These are phyloP conservation scores for Alternaria incomplexa DNA, from an alignment of 2,329 filamentous ascomycete genomes.

Conservation along the genomic window DNA sequence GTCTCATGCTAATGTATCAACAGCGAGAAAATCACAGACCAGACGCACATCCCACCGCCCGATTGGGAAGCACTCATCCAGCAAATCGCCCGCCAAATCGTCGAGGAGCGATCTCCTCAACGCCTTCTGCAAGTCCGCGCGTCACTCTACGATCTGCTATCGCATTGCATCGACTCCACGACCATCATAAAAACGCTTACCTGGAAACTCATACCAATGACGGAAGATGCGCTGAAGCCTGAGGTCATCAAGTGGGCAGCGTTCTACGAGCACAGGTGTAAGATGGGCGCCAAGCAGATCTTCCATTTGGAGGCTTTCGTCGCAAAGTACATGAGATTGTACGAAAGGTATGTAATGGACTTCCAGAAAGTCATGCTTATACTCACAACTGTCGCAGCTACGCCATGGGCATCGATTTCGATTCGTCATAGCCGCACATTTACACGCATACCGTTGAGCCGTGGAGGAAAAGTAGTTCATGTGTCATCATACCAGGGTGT, in stretches of 20 bases:
- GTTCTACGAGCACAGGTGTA: constrained; percentile 95
- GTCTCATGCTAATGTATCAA: constrained; percentile 12
- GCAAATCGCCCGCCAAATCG: constrained; percentile 90
- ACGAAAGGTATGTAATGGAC: constrained; percentile 74
- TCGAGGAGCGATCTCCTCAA: constrained; percentile 89
- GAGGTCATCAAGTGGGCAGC: constrained; percentile 96
- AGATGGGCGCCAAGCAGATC: constrained; percentile 90
- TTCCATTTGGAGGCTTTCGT: constrained; percentile 99
- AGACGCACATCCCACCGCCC: constrained; percentile 87
- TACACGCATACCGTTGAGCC: not conserved
- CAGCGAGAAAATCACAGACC: constrained; percentile 89
- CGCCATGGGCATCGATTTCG: constrained; percentile 74
- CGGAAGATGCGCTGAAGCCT: constrained; percentile 87
- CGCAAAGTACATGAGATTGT: constrained; percentile 95
- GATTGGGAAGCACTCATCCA: constrained; percentile 95
- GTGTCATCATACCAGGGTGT: constrained; percentile 1
- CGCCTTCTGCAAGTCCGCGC: constrained; percentile 86
- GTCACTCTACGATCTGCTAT: constrained; percentile 95
- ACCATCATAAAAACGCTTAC: constrained; percentile 94
- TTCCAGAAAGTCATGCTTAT: not conserved
- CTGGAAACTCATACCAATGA: constrained; percentile 85
- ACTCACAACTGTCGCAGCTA: constrained; percentile 43
- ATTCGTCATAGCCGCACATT: constrained; percentile 22
- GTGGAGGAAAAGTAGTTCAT: not conserved
- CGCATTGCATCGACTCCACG: constrained; percentile 95